phyloP scores from a whole-genome alignment of 768 basidiomycete genomes.

The Chalciporus sphaerocephalus region DNA sequence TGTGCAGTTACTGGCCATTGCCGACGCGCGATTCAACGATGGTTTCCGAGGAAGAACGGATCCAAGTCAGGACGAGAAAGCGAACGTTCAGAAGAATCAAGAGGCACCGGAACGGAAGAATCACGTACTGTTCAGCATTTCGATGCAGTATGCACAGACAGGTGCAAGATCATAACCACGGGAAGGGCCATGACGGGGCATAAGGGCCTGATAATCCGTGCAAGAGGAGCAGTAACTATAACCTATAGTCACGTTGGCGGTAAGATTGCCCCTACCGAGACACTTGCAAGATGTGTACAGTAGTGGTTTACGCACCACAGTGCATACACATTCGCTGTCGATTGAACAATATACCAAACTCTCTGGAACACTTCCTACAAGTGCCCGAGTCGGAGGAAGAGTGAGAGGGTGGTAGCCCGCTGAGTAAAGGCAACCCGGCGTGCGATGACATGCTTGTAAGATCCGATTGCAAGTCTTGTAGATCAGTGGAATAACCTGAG shows the following conservation, averaged over 20 bases:
- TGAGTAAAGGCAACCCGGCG: slow-evolving; percentile 65
- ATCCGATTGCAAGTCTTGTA: neutral
- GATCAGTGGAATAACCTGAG: neutral
- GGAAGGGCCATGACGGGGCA: slow-evolving; percentile 52
- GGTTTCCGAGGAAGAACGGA: neutral
- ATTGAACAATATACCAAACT: slow-evolving; percentile 64
- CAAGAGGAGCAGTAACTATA: slow-evolving; percentile 71
- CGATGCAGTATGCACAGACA: slow-evolving; percentile 75
- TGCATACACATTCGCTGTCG: slow-evolving; percentile 67
- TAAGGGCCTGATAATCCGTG: slow-evolving; percentile 70
- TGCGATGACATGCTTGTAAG: slow-evolving; percentile 18
- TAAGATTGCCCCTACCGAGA: neutral
- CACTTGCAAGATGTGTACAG: neutral
- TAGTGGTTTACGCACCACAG: slow-evolving; percentile 51
- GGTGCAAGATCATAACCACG: slow-evolving; percentile 61
- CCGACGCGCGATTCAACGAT: neutral
- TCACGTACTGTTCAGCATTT: slow-evolving; percentile 57
- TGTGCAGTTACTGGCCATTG: slow-evolving; percentile 59
- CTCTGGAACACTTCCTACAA: slow-evolving; percentile 71
- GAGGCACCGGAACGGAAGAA: neutral
- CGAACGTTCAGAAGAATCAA: neutral
- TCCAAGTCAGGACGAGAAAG: neutral
- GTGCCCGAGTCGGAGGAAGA: slow-evolving; percentile 25
- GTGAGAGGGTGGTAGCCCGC: slow-evolving; percentile 53
- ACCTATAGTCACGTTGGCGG: slow-evolving; percentile 39